Percentiles rank a stretch among this genome's conserved stretches.
phyloP scores from a whole-genome alignment of 768 basidiomycete genomes.

The Agaricus blazei region DNA sequence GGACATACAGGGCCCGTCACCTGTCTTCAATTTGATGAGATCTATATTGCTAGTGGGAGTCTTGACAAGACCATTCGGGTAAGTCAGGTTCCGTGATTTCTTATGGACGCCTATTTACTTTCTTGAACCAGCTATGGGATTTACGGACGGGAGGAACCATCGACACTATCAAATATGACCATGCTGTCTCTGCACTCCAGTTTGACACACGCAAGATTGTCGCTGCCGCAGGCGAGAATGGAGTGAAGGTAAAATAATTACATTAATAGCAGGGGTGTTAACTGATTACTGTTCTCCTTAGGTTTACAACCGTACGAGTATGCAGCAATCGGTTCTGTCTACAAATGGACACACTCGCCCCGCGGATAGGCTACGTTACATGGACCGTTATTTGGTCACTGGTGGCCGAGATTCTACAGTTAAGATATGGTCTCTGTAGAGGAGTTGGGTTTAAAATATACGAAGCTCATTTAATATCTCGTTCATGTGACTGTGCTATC shows the following conservation, averaged over 20 bases:
- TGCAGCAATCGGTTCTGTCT: constrained; percentile 76
- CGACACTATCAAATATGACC: constrained; percentile 88
- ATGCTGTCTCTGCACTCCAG: constrained; percentile 85
- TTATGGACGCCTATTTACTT: constrained; percentile 1
- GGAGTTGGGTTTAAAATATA: background rate
- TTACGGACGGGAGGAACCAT: constrained; percentile 83
- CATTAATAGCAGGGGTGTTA: constrained; percentile 9
- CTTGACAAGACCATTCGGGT: constrained; percentile 91
- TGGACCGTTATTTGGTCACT: constrained; percentile 91
- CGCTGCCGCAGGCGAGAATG: constrained; percentile 90
- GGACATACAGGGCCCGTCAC: constrained; percentile 95
- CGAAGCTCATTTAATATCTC: background rate
- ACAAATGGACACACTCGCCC: constrained; percentile 95
- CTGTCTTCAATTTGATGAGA: constrained; percentile 93
- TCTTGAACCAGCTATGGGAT: constrained; percentile 82
- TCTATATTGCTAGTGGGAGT: constrained; percentile 88
- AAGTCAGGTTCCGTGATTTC: constrained; percentile 21
- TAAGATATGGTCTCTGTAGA: constrained; percentile 90
- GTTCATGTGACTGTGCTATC: background rate
- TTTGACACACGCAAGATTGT: constrained; percentile 94
- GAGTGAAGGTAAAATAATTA: constrained; percentile 60
- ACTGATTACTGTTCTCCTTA: constrained; percentile 22
- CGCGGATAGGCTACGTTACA: constrained; percentile 84
- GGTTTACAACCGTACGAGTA: constrained; percentile 94
- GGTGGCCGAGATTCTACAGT: constrained; percentile 83